Evolutionary conservation across 306 rosid genomes (phyloP).

Genomic region (Styphnolobium japonicum): DNA sequence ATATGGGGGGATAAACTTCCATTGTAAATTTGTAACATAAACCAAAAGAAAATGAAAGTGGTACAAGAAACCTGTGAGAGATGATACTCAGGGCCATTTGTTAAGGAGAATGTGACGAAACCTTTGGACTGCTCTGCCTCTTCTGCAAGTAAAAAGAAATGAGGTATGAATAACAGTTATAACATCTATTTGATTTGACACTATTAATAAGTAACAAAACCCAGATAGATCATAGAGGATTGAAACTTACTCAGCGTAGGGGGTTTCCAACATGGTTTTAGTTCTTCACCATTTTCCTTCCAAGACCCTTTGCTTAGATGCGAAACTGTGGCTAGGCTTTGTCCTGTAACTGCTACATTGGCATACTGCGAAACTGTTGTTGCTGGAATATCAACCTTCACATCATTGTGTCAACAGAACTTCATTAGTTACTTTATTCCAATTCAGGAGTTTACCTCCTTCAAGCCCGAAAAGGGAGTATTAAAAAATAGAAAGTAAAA

Average conservation of each 20-base stretch:
- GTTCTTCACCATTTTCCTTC: constrained; percentile 15
- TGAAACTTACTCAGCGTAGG: constrained; percentile 17
- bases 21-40: background rate
- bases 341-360: background rate
- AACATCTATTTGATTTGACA: background rate
- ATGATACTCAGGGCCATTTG: constrained; percentile 48
- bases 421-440: background rate
- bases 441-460: background rate
- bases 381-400: constrained; percentile 6
- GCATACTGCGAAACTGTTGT: background rate
- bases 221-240: background rate
- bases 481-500: background rate
- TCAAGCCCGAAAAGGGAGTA: background rate
- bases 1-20: background rate
- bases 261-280: constrained; percentile 34
- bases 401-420: constrained; percentile 1
- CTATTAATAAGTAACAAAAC: background rate
- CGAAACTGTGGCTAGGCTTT: constrained; percentile 28
- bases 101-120: constrained; percentile 38
- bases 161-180: background rate
- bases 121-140: constrained; percentile 29
- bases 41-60: background rate
- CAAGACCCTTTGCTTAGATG: constrained; percentile 20
- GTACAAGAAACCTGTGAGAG: constrained; percentile 27
- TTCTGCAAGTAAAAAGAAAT: constrained; percentile 14